phyloP scores from a whole-genome alignment of 306 rosid species.

The Castanea mollissima region DNA sequence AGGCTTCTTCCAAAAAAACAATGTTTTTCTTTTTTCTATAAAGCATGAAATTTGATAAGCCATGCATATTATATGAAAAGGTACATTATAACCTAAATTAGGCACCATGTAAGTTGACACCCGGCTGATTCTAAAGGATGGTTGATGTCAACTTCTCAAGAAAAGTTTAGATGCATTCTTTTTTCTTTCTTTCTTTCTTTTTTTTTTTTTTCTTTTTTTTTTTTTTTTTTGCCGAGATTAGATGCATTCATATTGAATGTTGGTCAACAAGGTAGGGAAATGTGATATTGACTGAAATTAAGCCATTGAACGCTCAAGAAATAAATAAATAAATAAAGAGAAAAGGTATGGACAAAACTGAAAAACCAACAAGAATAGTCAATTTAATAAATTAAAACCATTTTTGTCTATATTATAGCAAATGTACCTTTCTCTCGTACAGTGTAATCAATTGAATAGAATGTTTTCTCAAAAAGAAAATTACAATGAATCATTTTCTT shows the following conservation, averaged over 20 bases:
- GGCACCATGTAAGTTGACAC: neutral
- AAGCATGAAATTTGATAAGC: no score
- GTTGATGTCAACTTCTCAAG: neutral
- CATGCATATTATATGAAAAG: neutral
- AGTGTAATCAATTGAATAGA: no score
- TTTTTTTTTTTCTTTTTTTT: no score
- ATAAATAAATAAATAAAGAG: neutral
- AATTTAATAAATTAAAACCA: neutral
- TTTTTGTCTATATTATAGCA: neutral
- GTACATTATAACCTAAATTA: neutral
- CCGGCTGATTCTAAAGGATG: neutral
- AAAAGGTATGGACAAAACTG: neutral
- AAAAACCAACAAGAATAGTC: neutral
- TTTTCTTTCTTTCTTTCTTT: neutral
- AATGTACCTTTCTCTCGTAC: no score
- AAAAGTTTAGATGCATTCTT: neutral
- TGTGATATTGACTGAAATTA: neutral
- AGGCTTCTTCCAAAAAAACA: neutral
- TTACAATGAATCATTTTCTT: no score
- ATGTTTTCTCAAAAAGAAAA: no score
- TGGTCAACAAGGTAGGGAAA: neutral
- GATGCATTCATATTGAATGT: neutral
- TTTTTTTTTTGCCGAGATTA: no score
- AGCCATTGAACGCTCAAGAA: neutral
- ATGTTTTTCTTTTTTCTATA: neutral